Percentiles rank a stretch among this genome's conserved stretches.
These are phyloP conservation scores for Alternaria gansuensis DNA, from an alignment of 2,329 filamentous ascomycete genomes.

Conservation along the genomic window DNA sequence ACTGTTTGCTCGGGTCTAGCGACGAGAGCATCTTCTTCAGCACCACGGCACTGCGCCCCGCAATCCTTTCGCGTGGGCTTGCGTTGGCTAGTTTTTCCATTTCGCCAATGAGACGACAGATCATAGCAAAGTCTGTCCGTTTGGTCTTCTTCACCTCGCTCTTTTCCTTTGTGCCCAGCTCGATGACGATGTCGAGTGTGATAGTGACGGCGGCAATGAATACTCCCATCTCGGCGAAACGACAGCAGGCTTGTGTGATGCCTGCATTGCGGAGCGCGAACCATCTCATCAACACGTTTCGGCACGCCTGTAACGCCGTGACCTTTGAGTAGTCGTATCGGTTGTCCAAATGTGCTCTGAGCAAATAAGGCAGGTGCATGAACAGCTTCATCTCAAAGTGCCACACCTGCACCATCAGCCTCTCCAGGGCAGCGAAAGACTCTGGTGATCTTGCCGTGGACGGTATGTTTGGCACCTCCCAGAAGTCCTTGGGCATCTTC, in stretches of 20 bases:
- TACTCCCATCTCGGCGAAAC: slow-evolving; percentile 45
- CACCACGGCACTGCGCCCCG: slow-evolving; percentile 42
- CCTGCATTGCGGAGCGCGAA: slow-evolving; percentile 48
- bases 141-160: slow-evolving; percentile 46
- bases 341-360: slow-evolving; percentile 43
- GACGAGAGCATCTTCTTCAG: slow-evolving; percentile 49
- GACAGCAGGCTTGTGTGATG: slow-evolving; percentile 49
- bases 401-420: slow-evolving; percentile 48
- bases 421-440: slow-evolving; percentile 39
- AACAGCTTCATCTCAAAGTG: slow-evolving; percentile 51
- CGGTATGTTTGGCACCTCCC: slow-evolving; percentile 50
- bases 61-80: slow-evolving; percentile 47
- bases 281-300: slow-evolving; percentile 50
- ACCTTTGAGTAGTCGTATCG: slow-evolving; percentile 50
- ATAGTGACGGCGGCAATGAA: slow-evolving; percentile 51
- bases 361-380: slow-evolving; percentile 48
- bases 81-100: slow-evolving; percentile 48
- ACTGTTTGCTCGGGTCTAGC: slow-evolving; percentile 42
- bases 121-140: slow-evolving; percentile 49
- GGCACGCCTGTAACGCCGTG: slow-evolving; percentile 47
- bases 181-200: slow-evolving; percentile 49
- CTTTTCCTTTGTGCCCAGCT: slow-evolving; percentile 47
- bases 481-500: slow-evolving; percentile 45
- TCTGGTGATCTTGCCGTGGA: slow-evolving; percentile 45
- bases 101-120: slow-evolving; percentile 48